phyloP scores from a whole-genome alignment of 2,329 filamentous ascomycete genomes.

The Fusarium sp. region DNA sequence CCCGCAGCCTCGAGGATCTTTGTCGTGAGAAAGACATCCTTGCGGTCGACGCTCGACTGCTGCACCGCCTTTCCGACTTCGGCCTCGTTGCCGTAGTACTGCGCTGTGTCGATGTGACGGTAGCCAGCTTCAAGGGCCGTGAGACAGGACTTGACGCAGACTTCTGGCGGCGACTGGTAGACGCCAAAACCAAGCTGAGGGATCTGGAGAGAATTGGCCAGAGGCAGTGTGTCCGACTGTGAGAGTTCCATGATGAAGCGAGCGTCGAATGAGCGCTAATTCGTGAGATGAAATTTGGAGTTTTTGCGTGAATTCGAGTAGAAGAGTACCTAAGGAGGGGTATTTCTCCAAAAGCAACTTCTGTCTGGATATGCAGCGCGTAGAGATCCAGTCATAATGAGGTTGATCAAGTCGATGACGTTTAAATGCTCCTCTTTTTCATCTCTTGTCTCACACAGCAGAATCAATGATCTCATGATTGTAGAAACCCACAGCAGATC shows the following conservation, averaged over 20 bases:
- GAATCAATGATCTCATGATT: conserved; percentile 26
- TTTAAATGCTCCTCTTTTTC: conserved; percentile 14
- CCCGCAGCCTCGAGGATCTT: conserved; percentile 57
- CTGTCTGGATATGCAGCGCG: conserved; percentile 1
- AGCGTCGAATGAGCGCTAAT: neutral
- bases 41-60: conserved; percentile 57
- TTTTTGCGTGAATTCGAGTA: no score
- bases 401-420: conserved; percentile 29
- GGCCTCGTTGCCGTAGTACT: conserved; percentile 51
- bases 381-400: conserved; percentile 26
- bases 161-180: conserved; percentile 65
- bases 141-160: conserved; percentile 67
- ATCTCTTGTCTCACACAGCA: neutral
- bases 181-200: conserved; percentile 78
- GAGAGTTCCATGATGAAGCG: conserved; percentile 16
- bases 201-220: conserved; percentile 54
- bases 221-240: conserved; percentile 34
- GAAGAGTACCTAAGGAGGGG: conserved; percentile 16
- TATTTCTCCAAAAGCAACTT: neutral
- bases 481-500: neutral
- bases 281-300: neutral
- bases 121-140: conserved; percentile 65
- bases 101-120: conserved; percentile 65
- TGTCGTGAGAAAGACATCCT: conserved; percentile 65
- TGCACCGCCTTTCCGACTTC: conserved; percentile 62